A percentile compares a stretch with the other conserved stretches of the same genome.
Evolutionary conservation across 192 early-diverging fungal genomes (phyloP).

Genomic region (Gamsiella multidivaricata): DNA sequence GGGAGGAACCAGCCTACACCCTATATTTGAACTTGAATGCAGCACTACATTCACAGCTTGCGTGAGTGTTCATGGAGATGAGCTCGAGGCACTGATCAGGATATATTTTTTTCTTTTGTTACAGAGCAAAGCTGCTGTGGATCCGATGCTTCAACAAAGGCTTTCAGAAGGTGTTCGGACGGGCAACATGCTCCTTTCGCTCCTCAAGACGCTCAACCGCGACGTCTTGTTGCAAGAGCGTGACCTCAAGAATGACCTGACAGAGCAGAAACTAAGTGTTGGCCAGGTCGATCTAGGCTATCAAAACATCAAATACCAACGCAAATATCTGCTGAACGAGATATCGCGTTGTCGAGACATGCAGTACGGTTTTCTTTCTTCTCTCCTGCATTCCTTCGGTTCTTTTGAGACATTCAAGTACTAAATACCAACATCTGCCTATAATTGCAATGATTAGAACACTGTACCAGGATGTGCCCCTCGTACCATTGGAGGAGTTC

Average conservation of each 20-base stretch:
- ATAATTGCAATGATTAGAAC: too few relatives aligned
- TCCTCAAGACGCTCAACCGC: conserved; percentile 40
- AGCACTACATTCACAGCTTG: too few relatives aligned
- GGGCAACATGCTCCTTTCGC: conserved; percentile 1
- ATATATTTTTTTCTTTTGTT: background rate
- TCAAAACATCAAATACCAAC: conserved; percentile 48
- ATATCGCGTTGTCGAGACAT: conserved; percentile 49
- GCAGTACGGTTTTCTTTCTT: conserved; percentile 31
- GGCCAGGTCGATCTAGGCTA: conserved; percentile 37
- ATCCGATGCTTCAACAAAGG: background rate
- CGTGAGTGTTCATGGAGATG: too few relatives aligned
- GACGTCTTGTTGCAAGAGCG: conserved; percentile 31
- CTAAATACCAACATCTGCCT: too few relatives aligned
- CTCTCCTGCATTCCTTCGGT: background rate
- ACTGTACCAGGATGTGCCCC: conserved; percentile 44
- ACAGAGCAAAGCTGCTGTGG: background rate
- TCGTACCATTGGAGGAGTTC: conserved; percentile 46
- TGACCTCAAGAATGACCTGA: conserved; percentile 32
- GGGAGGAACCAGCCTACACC: background rate
- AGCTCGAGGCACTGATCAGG: too few relatives aligned
- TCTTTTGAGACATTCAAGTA: background rate
- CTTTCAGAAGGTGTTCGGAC: background rate
- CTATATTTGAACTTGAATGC: too few relatives aligned
- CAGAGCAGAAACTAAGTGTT: conserved; percentile 35
- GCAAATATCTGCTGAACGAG: conserved; percentile 50